phyloP scores from a whole-genome alignment of 1,284 basidiomycete genomes.

The Omphalotus olearius region DNA sequence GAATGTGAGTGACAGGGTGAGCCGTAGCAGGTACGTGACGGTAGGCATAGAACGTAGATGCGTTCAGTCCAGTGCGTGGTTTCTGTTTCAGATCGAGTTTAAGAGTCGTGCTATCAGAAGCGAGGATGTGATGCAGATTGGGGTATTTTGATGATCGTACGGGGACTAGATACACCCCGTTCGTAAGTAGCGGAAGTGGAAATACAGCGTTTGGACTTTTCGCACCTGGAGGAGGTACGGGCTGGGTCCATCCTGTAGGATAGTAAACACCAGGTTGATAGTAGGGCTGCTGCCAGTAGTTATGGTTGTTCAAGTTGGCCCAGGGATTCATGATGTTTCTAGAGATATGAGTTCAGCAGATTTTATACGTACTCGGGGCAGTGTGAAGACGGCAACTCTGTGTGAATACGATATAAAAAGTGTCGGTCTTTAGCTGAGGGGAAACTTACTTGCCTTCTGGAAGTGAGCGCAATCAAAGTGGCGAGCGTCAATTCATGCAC shows the following conservation, averaged over 20 bases:
- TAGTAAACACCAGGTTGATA: slow-evolving; percentile 9
- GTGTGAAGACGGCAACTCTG: background rate
- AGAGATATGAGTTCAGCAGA: background rate
- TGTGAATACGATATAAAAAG: too few relatives aligned
- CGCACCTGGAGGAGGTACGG: slow-evolving; percentile 1
- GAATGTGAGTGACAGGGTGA: slow-evolving; percentile 30
- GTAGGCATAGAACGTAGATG: slow-evolving; percentile 37
- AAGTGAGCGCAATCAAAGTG: too few relatives aligned
- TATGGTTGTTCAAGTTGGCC: background rate
- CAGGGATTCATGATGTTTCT: slow-evolving; percentile 8
- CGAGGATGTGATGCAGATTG: slow-evolving; percentile 44
- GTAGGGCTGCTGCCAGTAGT: slow-evolving; percentile 6
- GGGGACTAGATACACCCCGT: background rate
- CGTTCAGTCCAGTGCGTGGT: slow-evolving; percentile 35
- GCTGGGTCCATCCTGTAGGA: slow-evolving; percentile 7
- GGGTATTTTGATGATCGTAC: slow-evolving; percentile 32
- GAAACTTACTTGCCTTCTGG: too few relatives aligned
- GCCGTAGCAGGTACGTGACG: slow-evolving; percentile 32
- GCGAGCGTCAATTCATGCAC: too few relatives aligned
- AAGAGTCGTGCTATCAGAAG: slow-evolving; percentile 43
- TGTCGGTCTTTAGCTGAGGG: too few relatives aligned
- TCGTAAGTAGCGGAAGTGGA: background rate
- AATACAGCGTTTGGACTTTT: background rate
- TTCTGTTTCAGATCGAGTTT: slow-evolving; percentile 45
- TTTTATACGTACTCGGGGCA: background rate